Percentiles rank a stretch among this genome's conserved stretches.
phyloP scores from a whole-genome alignment of 345 rosid genomes.

The Turritis glabra region DNA sequence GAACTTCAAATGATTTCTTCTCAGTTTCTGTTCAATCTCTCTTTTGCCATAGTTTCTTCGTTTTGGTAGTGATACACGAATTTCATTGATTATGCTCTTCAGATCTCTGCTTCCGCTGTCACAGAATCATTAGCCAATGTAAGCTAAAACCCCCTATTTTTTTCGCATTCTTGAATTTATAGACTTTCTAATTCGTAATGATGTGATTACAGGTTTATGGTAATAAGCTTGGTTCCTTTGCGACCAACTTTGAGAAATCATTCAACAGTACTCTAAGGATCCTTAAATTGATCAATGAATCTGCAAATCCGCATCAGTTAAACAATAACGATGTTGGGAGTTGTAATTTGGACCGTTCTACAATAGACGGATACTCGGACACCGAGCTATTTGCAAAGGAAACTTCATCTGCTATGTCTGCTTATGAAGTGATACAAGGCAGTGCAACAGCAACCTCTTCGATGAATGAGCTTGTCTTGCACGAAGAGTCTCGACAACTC shows the following conservation, averaged over 20 bases:
- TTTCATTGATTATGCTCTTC: constrained; percentile 36
- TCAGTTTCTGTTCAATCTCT: not conserved
- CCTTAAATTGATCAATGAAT: constrained; percentile 64
- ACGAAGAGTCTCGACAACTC: constrained; percentile 41
- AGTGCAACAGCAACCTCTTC: constrained; percentile 21
- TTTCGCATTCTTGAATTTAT: not conserved
- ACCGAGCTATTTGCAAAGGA: constrained; percentile 34
- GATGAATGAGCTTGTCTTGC: constrained; percentile 46
- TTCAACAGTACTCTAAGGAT: constrained; percentile 83
- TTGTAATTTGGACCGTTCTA: constrained; percentile 33
- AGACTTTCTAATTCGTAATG: not conserved
- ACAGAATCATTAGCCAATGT: constrained; percentile 89
- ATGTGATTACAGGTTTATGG: constrained; percentile 71
- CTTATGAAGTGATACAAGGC: constrained; percentile 45
- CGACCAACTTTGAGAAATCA: constrained; percentile 74
- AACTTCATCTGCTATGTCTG: constrained; percentile 30
- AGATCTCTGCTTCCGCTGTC: constrained; percentile 86
- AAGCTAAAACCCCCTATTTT: constrained; percentile 39
- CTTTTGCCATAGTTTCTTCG: not conserved
- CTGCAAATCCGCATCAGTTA: constrained; percentile 37
- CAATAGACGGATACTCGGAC: constrained; percentile 41
- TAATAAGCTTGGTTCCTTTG: constrained; percentile 60
- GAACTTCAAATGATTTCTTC: not conserved
- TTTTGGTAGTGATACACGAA: not conserved
- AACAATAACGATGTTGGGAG: constrained; percentile 29